Conservation (phyloP, 108 stramenopile genomes). For the Nannochloropsis oceanica region DNA sequence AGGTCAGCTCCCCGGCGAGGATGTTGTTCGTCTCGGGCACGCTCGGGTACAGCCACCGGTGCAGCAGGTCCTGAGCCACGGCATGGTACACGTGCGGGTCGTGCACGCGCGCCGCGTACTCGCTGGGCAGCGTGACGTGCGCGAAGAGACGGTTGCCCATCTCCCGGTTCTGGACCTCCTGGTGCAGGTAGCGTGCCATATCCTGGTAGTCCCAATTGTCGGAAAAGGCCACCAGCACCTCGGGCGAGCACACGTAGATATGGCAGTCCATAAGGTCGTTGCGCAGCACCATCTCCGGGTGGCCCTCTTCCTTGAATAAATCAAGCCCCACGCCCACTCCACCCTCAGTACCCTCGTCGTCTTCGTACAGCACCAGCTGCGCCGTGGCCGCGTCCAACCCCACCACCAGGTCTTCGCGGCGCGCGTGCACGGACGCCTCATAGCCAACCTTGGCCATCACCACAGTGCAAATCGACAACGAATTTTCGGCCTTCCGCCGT, state of each 20-base stretch:
- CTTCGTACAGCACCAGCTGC: conserved; percentile 49
- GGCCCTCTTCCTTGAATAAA: conserved; percentile 28
- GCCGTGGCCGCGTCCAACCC: conserved; percentile 48
- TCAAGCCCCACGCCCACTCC: background rate
- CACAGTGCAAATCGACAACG: conserved; percentile 66
- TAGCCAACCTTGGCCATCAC: conserved; percentile 50
- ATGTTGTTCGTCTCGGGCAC: conserved; percentile 48
- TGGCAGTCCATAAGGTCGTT: conserved; percentile 76
- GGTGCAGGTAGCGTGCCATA: conserved; percentile 62
- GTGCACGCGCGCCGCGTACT: conserved; percentile 65
- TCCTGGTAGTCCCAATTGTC: conserved; percentile 92
- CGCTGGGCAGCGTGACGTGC: conserved; percentile 46
- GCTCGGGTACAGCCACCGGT: conserved; percentile 84
- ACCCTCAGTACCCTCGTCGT: background rate
- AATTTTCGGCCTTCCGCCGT: conserved; percentile 49
- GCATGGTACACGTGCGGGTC: conserved; percentile 69
- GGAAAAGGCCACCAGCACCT: conserved; percentile 77
- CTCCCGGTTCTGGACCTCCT: conserved; percentile 83
- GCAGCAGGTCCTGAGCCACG: conserved; percentile 58
- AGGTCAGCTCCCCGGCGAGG: conserved; percentile 7
- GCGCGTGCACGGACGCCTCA: conserved; percentile 19
- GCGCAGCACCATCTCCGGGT: conserved; percentile 51
- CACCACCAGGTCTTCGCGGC: conserved; percentile 59
- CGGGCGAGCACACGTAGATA: conserved; percentile 89
- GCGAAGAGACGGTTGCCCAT: conserved; percentile 76